Conservation (phyloP, 2,329 filamentous ascomycete species). For the Cordyceps pruinosa region DNA sequence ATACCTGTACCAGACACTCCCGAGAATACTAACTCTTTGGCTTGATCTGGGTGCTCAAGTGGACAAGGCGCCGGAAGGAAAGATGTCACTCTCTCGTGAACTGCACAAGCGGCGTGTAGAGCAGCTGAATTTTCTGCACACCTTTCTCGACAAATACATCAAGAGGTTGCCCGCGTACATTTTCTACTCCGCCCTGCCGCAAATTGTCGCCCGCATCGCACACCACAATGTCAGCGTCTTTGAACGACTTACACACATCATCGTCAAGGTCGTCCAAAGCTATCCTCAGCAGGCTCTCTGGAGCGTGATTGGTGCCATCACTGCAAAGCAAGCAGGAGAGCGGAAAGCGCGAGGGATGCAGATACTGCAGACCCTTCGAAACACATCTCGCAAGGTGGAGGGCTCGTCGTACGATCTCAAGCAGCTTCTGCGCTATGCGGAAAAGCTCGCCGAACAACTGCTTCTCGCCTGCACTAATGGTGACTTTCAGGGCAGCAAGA, state of each 20-base stretch:
- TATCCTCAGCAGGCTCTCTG: constrained; percentile 89
- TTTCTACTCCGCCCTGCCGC: constrained; percentile 77
- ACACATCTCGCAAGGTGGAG: constrained; percentile 44
- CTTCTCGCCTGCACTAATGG: constrained; percentile 73
- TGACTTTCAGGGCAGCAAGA: constrained; percentile 61
- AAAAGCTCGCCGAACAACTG: constrained; percentile 76
- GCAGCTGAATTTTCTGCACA: constrained; percentile 63
- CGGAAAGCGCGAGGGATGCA: constrained; percentile 49
- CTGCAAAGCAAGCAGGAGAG: constrained; percentile 64
- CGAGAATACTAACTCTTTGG: constrained; percentile 88
- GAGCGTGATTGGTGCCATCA: constrained; percentile 82
- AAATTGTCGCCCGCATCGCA: constrained; percentile 92
- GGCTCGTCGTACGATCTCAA: constrained; percentile 54
- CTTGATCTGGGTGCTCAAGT: constrained; percentile 78
- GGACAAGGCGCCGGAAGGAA: constrained; percentile 52
- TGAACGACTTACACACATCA: constrained; percentile 68
- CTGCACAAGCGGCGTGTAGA: constrained; percentile 51
- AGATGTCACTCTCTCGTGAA: constrained; percentile 45
- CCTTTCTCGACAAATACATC: constrained; percentile 74
- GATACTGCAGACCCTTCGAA: constrained; percentile 45
- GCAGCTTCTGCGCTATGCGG: constrained; percentile 66
- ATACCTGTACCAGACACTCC: constrained; percentile 91
- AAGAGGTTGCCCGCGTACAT: constrained; percentile 64
- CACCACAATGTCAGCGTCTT: constrained; percentile 77
- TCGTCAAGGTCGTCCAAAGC: constrained; percentile 76